phyloP scores from a whole-genome alignment of 2,329 filamentous ascomycete genomes.

The Aureobasidium mangrovei region DNA sequence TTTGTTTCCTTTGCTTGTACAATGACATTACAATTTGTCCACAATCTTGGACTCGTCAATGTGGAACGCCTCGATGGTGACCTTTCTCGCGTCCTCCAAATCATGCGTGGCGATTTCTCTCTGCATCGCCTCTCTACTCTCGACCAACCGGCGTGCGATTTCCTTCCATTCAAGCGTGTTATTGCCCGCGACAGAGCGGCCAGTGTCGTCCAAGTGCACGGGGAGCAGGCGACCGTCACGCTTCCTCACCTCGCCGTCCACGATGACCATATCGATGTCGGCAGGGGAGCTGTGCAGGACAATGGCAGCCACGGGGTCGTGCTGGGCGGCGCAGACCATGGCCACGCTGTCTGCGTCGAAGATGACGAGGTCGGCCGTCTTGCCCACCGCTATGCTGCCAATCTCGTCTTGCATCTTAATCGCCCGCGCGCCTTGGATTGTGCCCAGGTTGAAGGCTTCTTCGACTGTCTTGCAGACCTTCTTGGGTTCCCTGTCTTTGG shows the following conservation, averaged over 20 bases:
- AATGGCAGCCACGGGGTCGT: conserved; percentile 37
- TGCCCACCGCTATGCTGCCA: conserved; percentile 39
- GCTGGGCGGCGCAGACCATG: conserved; percentile 35
- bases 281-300: conserved; percentile 33
- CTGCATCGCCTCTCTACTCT: neutral
- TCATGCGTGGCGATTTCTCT: neutral
- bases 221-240: conserved; percentile 24
- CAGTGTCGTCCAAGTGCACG: conserved; percentile 22
- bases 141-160: conserved; percentile 11
- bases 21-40: neutral
- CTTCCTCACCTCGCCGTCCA: conserved; percentile 37
- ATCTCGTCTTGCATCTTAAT: conserved; percentile 34
- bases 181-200: neutral
- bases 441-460: conserved; percentile 43
- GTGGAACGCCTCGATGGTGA: neutral
- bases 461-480: conserved; percentile 29
- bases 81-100: neutral
- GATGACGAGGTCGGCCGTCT: conserved; percentile 41
- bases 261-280: conserved; percentile 38
- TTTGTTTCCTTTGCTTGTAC: too few species aligned
- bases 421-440: conserved; percentile 38
- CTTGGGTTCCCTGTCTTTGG: conserved; percentile 20
- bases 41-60: neutral
- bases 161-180: conserved; percentile 4
- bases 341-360: conserved; percentile 35